Percentiles rank a stretch among this genome's conserved stretches.
Conservation (phyloP, 495 filamentous ascomycete species). For the Aspergillus campestris region DNA sequence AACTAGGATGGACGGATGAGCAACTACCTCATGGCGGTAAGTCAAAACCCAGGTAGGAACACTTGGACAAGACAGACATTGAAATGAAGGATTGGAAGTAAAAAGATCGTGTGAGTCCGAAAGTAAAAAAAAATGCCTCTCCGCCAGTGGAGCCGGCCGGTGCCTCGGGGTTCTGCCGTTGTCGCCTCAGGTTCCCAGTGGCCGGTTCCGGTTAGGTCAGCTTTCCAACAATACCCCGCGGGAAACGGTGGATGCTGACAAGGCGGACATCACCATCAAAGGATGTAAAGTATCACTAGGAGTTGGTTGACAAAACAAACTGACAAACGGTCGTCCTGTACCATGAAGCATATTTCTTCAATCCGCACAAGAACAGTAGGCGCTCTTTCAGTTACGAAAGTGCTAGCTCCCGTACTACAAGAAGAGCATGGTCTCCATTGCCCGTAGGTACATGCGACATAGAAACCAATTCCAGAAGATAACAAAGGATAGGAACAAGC, state of each 20-base stretch:
- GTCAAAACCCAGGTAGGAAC: conserved; percentile 9
- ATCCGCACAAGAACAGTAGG: conserved; percentile 4
- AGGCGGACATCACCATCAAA: no score
- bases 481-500: conserved; percentile 19
- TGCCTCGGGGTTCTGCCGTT: conserved; percentile 14
- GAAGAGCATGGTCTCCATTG: conserved; percentile 26
- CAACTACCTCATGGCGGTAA: conserved; percentile 34
- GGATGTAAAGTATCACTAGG: no score
- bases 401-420: conserved; percentile 22
- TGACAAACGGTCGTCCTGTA: not conserved
- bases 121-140: conserved; percentile 18
- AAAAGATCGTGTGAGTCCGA: conserved; percentile 16
- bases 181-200: conserved; percentile 9
- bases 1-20: conserved; percentile 12
- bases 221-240: conserved; percentile 1
- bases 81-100: conserved; percentile 9
- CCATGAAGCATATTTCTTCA: no score
- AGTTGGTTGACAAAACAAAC: conserved; percentile 13
- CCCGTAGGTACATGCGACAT: conserved; percentile 18
- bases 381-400: conserved; percentile 14
- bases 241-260: conserved; percentile 1
- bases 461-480: conserved; percentile 7
- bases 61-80: conserved; percentile 12
- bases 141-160: conserved; percentile 15
- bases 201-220: conserved; percentile 7